phyloP scores from a whole-genome alignment of 2,329 filamentous ascomycete genomes.

The Paradendryphiella salina region DNA sequence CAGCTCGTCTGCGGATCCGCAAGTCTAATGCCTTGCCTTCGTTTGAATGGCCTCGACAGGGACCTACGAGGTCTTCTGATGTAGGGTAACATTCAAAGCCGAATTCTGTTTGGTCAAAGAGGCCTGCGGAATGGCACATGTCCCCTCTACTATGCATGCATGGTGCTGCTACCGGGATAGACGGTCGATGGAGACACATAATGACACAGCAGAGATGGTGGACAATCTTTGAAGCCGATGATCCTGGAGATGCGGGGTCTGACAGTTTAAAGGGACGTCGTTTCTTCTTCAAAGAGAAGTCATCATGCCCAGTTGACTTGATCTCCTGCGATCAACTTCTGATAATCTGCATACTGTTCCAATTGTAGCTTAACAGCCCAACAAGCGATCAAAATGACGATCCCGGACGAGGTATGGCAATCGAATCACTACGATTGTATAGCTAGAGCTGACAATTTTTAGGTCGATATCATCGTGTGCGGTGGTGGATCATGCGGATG shows the following conservation, averaged over 20 bases:
- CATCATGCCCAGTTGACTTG: constrained; percentile 35
- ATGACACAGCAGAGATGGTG: constrained; percentile 24
- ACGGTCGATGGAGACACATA: constrained; percentile 20
- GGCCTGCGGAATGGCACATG: constrained; percentile 22
- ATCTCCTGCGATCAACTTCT: constrained; percentile 33
- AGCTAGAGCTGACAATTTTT: background rate
- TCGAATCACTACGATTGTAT: background rate
- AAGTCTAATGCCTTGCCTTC: constrained; percentile 17
- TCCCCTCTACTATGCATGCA: constrained; percentile 33
- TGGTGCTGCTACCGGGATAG: constrained; percentile 19
- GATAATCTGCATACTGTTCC: constrained; percentile 1
- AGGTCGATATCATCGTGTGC: constrained; percentile 76
- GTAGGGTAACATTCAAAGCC: constrained; percentile 13
- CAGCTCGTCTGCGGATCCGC: constrained; percentile 40
- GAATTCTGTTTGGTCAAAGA: constrained; percentile 15
- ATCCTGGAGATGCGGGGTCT: constrained; percentile 38
- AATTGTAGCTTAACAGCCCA: constrained; percentile 4
- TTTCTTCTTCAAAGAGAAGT: constrained; percentile 16
- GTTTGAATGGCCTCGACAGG: constrained; percentile 12
- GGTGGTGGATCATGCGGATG: constrained; percentile 70
- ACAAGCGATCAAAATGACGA: constrained; percentile 53
- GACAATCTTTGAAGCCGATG: constrained; percentile 31
- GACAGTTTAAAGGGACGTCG: constrained; percentile 32
- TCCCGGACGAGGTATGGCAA: constrained; percentile 65
- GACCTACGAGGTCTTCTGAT: constrained; percentile 11